Conservation (phyloP, 2,329 filamentous ascomycete genomes). For the Neofusicoccum kwambonambiense region DNA sequence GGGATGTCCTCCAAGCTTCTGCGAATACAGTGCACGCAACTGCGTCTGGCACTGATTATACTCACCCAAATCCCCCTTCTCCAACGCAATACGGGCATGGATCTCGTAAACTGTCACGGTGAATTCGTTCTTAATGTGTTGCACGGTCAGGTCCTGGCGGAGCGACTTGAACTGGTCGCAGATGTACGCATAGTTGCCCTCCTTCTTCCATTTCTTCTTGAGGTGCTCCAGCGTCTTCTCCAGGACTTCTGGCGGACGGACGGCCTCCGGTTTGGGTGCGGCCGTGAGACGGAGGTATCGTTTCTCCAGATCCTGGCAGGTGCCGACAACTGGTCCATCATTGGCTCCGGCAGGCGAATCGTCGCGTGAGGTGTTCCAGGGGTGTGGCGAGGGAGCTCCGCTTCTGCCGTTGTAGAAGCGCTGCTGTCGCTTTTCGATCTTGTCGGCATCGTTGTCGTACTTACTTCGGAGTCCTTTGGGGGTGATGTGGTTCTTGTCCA, state of each 20-base stretch:
- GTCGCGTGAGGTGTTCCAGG: conserved; percentile 42
- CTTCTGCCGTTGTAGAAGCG: conserved; percentile 67
- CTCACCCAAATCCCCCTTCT: conserved; percentile 99
- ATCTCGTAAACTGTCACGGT: conserved; percentile 97
- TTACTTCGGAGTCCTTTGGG: conserved; percentile 61
- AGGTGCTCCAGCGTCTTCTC: conserved; percentile 82
- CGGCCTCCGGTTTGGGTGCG: conserved; percentile 81
- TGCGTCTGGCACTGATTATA: conserved; percentile 99
- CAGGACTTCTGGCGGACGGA: conserved; percentile 78
- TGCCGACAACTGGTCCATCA: conserved; percentile 76
- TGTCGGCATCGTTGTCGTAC: conserved; percentile 83
- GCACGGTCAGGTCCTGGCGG: conserved; percentile 95
- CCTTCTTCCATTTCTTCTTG: conserved; percentile 91
- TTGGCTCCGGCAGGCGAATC: conserved; percentile 47
- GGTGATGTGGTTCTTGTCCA: conserved; percentile 46
- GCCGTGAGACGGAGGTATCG: conserved; percentile 91
- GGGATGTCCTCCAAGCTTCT: conserved; percentile 82
- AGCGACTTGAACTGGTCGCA: conserved; percentile 99
- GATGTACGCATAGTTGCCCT: conserved; percentile 94
- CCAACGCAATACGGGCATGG: conserved; percentile 93
- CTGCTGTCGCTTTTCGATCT: conserved; percentile 84
- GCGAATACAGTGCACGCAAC: conserved; percentile 83
- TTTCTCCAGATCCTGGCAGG: conserved; percentile 83
- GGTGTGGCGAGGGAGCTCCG: conserved; percentile 56
- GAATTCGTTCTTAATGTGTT: conserved; percentile 95